A percentile compares a stretch with the other conserved stretches of the same genome.
Evolutionary conservation across 2,329 filamentous ascomycete genomes (phyloP).

Genomic region (Aureobasidium sp.): DNA sequence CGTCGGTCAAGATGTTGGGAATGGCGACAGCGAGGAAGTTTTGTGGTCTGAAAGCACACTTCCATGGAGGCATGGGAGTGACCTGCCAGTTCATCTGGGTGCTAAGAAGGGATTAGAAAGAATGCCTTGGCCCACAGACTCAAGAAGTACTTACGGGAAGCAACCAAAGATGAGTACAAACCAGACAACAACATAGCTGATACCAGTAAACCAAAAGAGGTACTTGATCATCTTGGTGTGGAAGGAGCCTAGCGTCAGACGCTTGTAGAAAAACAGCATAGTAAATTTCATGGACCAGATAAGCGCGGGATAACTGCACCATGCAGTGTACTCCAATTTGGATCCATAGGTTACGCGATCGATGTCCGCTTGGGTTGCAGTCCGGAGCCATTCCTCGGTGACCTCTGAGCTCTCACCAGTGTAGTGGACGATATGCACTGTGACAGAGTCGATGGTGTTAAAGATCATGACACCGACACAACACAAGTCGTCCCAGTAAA

Average conservation of each 20-base stretch:
- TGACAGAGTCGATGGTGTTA: slow-evolving; percentile 29
- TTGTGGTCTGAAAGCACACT: slow-evolving; percentile 24
- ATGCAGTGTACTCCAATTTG: slow-evolving; percentile 31
- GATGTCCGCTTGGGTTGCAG: slow-evolving; percentile 23
- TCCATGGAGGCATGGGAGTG: slow-evolving; percentile 19
- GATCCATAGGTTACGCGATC: slow-evolving; percentile 26
- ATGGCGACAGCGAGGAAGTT: slow-evolving; percentile 25
- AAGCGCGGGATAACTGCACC: slow-evolving; percentile 32
- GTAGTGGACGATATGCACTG: slow-evolving; percentile 27
- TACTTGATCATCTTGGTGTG: slow-evolving; percentile 25
- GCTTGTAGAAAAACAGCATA: slow-evolving; percentile 26
- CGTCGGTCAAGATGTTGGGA: slow-evolving; percentile 28
- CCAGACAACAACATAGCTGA: slow-evolving; percentile 26
- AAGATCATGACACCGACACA: slow-evolving; percentile 17
- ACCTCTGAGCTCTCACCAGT: slow-evolving; percentile 25
- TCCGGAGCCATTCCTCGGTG: slow-evolving; percentile 14
- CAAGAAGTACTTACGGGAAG: slow-evolving; percentile 15
- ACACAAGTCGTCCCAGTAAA: slow-evolving; percentile 34
- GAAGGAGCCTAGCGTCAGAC: slow-evolving; percentile 26
- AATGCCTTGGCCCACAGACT: background rate
- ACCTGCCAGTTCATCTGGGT: slow-evolving; percentile 24
- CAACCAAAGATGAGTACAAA: slow-evolving; percentile 23
- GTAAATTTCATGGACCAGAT: slow-evolving; percentile 29
- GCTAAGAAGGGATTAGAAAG: background rate
- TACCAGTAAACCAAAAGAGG: slow-evolving; percentile 19